Evolutionary conservation across 2,329 filamentous ascomycete species (phyloP).

Genomic region (Cytospora schulzeri): DNA sequence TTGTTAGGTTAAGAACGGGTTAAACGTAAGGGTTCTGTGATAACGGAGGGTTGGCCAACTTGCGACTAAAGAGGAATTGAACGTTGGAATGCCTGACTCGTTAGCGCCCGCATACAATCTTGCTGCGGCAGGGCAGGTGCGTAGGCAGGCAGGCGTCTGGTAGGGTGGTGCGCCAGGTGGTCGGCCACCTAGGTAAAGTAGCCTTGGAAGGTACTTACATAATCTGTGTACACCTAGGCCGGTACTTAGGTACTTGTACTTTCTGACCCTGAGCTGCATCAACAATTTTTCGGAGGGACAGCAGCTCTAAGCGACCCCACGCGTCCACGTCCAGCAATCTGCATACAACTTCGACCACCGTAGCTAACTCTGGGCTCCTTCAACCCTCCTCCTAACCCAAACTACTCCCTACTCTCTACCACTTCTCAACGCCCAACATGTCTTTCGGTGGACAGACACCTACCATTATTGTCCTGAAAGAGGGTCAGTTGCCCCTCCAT

Average conservation of each 20-base stretch:
- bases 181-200: background rate
- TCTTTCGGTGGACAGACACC: conserved; percentile 97
- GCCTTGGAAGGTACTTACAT: background rate
- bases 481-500: conserved; percentile 66
- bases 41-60: too few species aligned
- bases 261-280: conserved; percentile 12
- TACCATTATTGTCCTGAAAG: conserved; percentile 96
- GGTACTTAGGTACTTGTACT: conserved; percentile 8
- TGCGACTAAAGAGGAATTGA: background rate
- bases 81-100: background rate
- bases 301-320: conserved; percentile 23
- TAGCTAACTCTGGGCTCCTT: conserved; percentile 10
- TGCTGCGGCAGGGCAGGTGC: too few species aligned
- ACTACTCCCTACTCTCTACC: background rate
- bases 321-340: conserved; percentile 23
- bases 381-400: background rate
- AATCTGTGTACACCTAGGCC: background rate
- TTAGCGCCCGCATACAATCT: background rate
- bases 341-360: conserved; percentile 11
- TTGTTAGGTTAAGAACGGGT: too few species aligned
- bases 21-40: too few species aligned
- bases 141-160: too few species aligned
- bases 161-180: background rate
- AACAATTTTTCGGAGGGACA: conserved; percentile 22
- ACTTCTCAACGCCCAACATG: conserved; percentile 56